These are phyloP conservation scores for Fusarium sororula DNA, from an alignment of 2,329 filamentous ascomycete species.

Conservation along the genomic window DNA sequence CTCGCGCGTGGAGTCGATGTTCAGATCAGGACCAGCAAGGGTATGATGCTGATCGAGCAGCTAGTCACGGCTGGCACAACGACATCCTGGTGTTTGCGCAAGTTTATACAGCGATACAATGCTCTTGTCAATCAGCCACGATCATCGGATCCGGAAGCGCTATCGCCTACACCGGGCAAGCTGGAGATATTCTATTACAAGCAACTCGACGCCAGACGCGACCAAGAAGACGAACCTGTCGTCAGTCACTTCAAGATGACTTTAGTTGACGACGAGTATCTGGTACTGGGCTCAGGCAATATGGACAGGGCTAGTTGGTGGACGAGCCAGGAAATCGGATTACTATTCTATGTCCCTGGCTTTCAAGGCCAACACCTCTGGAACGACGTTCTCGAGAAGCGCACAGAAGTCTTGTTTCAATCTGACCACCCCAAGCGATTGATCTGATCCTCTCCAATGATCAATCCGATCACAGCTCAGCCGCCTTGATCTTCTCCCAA, in stretches of 20 bases:
- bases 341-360: conserved; percentile 62
- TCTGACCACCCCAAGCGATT: conserved; percentile 30
- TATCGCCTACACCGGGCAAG: conserved; percentile 53
- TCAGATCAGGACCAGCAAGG: conserved; percentile 70
- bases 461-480: conserved; percentile 25
- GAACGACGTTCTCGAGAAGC: conserved; percentile 50
- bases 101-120: conserved; percentile 66
- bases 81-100: conserved; percentile 70
- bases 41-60: conserved; percentile 82
- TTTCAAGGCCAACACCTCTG: conserved; percentile 51
- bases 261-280: conserved; percentile 73
- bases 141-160: conserved; percentile 53
- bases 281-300: conserved; percentile 82
- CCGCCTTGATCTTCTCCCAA: conserved; percentile 66
- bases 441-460: neutral
- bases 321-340: conserved; percentile 84
- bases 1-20: conserved; percentile 74
- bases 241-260: conserved; percentile 83
- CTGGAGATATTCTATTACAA: conserved; percentile 69
- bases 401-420: conserved; percentile 48
- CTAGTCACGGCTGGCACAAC: conserved; percentile 81
- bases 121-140: conserved; percentile 34
- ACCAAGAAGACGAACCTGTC: conserved; percentile 65
- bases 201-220: conserved; percentile 45
- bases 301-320: conserved; percentile 88